Base-by-base conservation (phyloP, 1,284 basidiomycete species). In the Puccinia coronata region DNA sequence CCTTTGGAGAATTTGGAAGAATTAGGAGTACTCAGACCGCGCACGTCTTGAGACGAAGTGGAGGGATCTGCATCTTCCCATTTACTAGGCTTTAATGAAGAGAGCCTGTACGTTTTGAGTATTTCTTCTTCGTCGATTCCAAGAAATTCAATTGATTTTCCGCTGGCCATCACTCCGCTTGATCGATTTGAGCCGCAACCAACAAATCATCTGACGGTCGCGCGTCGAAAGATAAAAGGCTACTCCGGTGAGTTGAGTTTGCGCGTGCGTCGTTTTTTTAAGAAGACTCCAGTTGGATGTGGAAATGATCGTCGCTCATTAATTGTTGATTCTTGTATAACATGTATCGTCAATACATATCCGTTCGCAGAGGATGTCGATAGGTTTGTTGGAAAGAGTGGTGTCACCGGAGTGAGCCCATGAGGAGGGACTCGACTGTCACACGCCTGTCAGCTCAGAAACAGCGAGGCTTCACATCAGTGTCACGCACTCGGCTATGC, bases 31-130 rank as follows among this genome's bases (percentile, higher is more conserved):
- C 28, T 23, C 53, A 34, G 23, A 63, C 59, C 79, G 20, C 57
- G 67, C 11, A 36, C 34, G n/a, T 16, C 34, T 49, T 70, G 67
- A 71, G 39, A 41, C n/a, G 16, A 41, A 31, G 41, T 34, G 8
- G 74, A 57, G 77, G 55, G 84, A 76, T n/a, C 70, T 67, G 81
- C 82, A 43, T 85, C 84, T 63, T 86, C 84, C 86, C 86, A 87
- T 49, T 82, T 67, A 23, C 82, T 82, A 0, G 87, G 87, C 43
- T 87, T 82, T 31, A 87, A 83, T 18, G 85, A 85, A n/a, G 85
- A 84, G 59, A 88, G 84, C 25, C 85, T 82, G 82, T 88, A 88
- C 18, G 86, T 84, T 80, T 87, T 86, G 36, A 87, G 84, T 74
- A 88, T 84, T 83, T 84, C 84, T 53, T 83, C 84, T 78, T 86